Evolutionary conservation across 352 stramenopile species (phyloP).

Genomic region (Globisporangium solare): DNA sequence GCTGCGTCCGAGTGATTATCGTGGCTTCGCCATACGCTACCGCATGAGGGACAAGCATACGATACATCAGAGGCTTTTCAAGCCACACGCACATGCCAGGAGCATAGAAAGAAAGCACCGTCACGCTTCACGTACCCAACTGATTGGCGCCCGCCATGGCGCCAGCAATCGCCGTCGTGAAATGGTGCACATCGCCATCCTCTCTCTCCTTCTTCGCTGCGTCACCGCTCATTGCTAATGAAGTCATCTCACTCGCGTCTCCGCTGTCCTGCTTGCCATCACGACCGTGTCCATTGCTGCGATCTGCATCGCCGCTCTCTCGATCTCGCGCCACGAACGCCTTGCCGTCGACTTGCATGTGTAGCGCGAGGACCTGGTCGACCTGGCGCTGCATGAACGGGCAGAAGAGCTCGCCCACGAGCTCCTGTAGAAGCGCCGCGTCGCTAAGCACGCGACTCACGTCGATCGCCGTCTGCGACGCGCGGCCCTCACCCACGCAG

Average conservation of each 20-base stretch:
- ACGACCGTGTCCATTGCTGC: not conserved
- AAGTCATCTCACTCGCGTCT: not conserved
- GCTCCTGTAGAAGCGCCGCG: conserved; percentile 21
- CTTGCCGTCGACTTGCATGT: conserved; percentile 13
- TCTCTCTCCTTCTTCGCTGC: not conserved
- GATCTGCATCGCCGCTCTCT: not conserved
- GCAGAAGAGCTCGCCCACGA: conserved; percentile 33
- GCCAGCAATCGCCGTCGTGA: conserved; percentile 34
- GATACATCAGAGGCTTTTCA: not conserved
- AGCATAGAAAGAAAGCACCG: not conserved
- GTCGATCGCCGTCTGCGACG: conserved; percentile 32
- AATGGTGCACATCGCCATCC: conserved; percentile 15
- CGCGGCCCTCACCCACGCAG: conserved; percentile 25
- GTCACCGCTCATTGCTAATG: no score
- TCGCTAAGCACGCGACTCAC: conserved; percentile 35
- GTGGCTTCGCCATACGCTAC: conserved; percentile 42
- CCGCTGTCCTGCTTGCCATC: not conserved
- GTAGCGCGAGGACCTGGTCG: conserved; percentile 44
- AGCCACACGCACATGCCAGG: not conserved
- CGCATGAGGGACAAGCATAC: not conserved
- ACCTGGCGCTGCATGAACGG: conserved; percentile 40
- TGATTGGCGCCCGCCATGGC: conserved; percentile 40
- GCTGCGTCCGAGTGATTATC: conserved; percentile 13
- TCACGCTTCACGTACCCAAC: conserved; percentile 21
- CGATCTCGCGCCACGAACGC: not conserved